Conservation (phyloP, 345 rosid species). For the Mangifera indica region DNA sequence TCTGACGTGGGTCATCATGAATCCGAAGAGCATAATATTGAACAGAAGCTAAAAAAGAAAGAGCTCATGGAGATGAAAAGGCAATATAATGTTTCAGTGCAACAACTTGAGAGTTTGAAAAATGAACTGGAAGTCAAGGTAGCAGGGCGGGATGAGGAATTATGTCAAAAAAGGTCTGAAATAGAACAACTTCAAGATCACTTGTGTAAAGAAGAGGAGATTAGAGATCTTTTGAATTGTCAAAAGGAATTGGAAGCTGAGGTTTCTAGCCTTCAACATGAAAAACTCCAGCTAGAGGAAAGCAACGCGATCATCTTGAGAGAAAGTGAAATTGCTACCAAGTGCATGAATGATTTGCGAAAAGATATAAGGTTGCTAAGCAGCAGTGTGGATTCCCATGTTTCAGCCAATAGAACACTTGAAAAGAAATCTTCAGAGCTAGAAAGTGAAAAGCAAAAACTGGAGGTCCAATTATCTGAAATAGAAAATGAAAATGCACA, state of each 20-base stretch:
- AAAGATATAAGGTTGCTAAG: conserved; percentile 36
- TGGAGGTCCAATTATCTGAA: conserved; percentile 30
- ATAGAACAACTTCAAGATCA: conserved; percentile 35
- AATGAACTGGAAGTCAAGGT: conserved; percentile 35
- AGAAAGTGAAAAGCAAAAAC: conserved; percentile 31
- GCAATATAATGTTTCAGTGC: conserved; percentile 25
- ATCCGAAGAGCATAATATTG: conserved; percentile 22
- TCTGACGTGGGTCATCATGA: conserved; percentile 19
- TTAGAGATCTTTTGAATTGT: conserved; percentile 22
- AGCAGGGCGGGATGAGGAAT: conserved; percentile 27
- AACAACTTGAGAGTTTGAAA: conserved; percentile 35
- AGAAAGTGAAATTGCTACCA: conserved; percentile 40
- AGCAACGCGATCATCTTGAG: conserved; percentile 27
- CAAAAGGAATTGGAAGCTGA: conserved; percentile 32
- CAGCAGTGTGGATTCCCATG: conserved; percentile 36
- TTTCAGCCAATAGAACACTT: conserved; percentile 39
- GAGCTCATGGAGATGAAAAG: conserved; percentile 29
- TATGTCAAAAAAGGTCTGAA: conserved; percentile 18
- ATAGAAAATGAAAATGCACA: conserved; percentile 36
- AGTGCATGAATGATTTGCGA: conserved; percentile 42
- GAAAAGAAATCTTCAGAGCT: conserved; percentile 39
- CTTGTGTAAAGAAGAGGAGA: conserved; percentile 44
- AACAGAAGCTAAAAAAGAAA: conserved; percentile 36
- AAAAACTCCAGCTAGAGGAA: conserved; percentile 38
- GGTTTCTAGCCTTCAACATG: conserved; percentile 33